Base-by-base conservation (phyloP, 1,284 basidiomycete genomes). In the Trichosporon sp. region DNA sequence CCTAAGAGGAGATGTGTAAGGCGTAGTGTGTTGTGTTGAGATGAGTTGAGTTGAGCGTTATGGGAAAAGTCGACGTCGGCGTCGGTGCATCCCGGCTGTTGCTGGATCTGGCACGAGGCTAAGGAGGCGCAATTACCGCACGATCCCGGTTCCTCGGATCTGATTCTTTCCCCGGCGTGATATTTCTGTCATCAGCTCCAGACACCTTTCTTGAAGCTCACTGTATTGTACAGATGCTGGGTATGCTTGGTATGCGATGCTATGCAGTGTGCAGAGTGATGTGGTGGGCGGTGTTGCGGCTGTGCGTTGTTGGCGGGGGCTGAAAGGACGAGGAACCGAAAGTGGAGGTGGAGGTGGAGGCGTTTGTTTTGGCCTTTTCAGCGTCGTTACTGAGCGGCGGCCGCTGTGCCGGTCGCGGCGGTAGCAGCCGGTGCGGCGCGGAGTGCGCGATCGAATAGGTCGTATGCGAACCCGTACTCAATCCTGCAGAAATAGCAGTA, bases 401-500 rank as follows among this genome's bases (percentile, higher is more conserved):
- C 8, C 6, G 35, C 8, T 37, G 35, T 37, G 6, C 1, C 35
- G 8, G 35, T 10, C 6, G 35, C 8, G 35, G 35, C 4, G 3
- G 43, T 46, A 5, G 16, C 16, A 3, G 16, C 8, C 21, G 51
- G 51, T 10, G 21, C 19, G 16, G 19, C 16, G 31, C 32, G 35
- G 14, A 63, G 31, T 7, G 59, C 59, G 16, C 59, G 31, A 12
- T 63, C 59, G 59, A 63, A 63, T 14, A 35, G 32, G 12, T 63
- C 31, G 31, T 63, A 63, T 31, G 59, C 59, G 32, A 63, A 63
- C 31, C 21, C 59, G 59, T 63, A 63, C 32, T 63, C 59, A 14
- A 63, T 35, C 7, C 59, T 35, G 59, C 59, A 63, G 32, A 63
- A 63, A 14, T 63, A 63, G 31, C 59, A 63, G 59, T 63, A 63